These are phyloP conservation scores for Ogataea sp. DNA, from an alignment of 805 yeast genomes.

Conservation along the genomic window DNA sequence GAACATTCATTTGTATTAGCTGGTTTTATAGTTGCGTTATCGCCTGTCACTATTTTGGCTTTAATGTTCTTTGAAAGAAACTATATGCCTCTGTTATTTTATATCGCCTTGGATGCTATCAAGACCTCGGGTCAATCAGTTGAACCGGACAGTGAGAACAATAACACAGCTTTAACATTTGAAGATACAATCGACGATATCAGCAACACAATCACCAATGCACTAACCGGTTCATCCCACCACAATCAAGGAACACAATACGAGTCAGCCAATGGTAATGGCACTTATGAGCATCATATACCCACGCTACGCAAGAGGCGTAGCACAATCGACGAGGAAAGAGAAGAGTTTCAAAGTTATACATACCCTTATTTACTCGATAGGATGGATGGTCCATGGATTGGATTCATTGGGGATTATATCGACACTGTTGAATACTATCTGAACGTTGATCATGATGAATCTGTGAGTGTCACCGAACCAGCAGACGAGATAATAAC, in stretches of 20 bases:
- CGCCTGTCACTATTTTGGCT: conserved; percentile 36
- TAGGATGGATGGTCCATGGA: conserved; percentile 47
- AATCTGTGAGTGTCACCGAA: conserved; percentile 1
- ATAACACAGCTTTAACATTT: neutral
- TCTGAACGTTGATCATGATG: conserved; percentile 1
- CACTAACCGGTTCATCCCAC: neutral
- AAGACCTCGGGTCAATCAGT: conserved; percentile 28
- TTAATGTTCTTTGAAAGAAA: conserved; percentile 44
- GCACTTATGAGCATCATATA: neutral
- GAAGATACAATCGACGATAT: conserved; percentile 2
- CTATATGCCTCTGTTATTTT: conserved; percentile 44
- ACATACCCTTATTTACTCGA: conserved; percentile 40
- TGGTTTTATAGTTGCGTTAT: conserved; percentile 39
- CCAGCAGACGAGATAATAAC: conserved; percentile 6
- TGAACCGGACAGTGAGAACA: conserved; percentile 13
- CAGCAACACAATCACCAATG: neutral
- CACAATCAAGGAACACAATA: neutral
- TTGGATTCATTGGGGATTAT: conserved; percentile 47
- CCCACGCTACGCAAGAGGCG: conserved; percentile 26
- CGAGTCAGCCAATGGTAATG: too few species aligned
- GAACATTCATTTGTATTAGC: conserved; percentile 48
- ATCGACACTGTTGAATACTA: conserved; percentile 32
- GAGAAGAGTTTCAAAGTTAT: conserved; percentile 43
- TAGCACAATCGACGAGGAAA: conserved; percentile 49
- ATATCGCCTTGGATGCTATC: conserved; percentile 53